A percentile compares a stretch with the other conserved stretches of the same genome.
phyloP scores from a whole-genome alignment of 192 early-diverging fungal species.

The Radiomyces spectabilis region DNA sequence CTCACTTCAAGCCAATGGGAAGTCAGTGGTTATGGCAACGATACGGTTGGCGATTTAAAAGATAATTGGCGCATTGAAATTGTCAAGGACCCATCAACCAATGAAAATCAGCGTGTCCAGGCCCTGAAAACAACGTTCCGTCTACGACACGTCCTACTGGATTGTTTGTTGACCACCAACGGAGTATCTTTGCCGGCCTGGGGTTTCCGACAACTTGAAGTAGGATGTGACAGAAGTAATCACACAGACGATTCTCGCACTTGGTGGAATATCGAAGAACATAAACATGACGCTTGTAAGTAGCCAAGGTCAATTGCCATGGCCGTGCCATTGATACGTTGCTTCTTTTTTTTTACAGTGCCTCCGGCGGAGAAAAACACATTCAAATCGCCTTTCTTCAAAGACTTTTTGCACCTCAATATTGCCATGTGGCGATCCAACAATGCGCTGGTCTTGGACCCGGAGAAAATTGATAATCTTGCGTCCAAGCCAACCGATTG shows the following conservation, averaged over 20 bases:
- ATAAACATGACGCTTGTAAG: constrained; percentile 69
- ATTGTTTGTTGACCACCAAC: constrained; percentile 72
- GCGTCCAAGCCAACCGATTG: constrained; percentile 81
- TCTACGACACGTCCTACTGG: constrained; percentile 59
- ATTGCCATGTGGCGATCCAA: constrained; percentile 95
- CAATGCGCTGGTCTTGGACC: constrained; percentile 89
- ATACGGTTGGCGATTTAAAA: constrained; percentile 64
- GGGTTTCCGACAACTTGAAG: constrained; percentile 94
- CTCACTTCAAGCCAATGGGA: constrained; percentile 73
- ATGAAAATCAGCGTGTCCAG: constrained; percentile 40
- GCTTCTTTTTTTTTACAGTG: constrained; percentile 36
- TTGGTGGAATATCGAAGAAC: constrained; percentile 92
- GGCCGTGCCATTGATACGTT: too few species aligned
- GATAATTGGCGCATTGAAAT: constrained; percentile 91
- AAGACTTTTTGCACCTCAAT: constrained; percentile 86
- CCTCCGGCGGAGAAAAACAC: constrained; percentile 54
- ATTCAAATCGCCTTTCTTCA: constrained; percentile 71
- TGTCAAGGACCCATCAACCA: constrained; percentile 54
- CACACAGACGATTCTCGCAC: constrained; percentile 51
- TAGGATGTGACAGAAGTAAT: constrained; percentile 73
- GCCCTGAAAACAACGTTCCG: constrained; percentile 79
- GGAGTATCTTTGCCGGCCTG: constrained; percentile 85
- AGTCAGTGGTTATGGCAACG: constrained; percentile 85
- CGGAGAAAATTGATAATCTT: constrained; percentile 82
- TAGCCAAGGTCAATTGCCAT: too few species aligned